phyloP scores from a whole-genome alignment of 2,329 filamentous ascomycete genomes.

The Colletotrichum shisoi region DNA sequence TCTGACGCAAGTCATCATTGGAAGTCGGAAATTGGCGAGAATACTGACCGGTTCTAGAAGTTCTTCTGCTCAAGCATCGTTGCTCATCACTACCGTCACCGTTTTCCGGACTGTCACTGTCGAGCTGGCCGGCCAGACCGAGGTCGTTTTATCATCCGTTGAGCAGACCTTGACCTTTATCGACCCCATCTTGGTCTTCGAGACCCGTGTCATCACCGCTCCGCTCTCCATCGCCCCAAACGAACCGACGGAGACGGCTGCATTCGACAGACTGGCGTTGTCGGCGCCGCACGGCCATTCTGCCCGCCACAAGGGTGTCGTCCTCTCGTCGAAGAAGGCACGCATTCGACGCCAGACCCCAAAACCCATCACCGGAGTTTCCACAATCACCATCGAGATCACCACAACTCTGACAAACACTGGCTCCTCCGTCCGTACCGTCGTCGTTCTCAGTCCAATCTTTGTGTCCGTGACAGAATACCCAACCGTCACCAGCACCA shows the following conservation, averaged over 20 bases:
- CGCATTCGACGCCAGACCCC: conserved; percentile 7
- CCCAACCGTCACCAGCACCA: conserved; percentile 35
- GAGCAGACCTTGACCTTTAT: conserved; percentile 43
- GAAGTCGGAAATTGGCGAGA: neutral
- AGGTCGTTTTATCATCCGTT: conserved; percentile 39
- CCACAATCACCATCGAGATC: conserved; percentile 25
- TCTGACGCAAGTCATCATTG: conserved; percentile 2
- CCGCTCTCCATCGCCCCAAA: conserved; percentile 36
- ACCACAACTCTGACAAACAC: conserved; percentile 32
- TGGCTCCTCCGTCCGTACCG: conserved; percentile 24
- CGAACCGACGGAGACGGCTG: neutral
- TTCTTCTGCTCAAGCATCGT: neutral
- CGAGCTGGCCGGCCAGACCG: conserved; percentile 38
- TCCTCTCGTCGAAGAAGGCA: neutral
- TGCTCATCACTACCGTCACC: conserved; percentile 26
- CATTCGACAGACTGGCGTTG: neutral
- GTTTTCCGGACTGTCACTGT: conserved; percentile 40
- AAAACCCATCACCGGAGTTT: neutral
- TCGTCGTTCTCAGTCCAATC: conserved; percentile 28
- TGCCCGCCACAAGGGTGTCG: neutral
- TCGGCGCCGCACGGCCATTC: neutral
- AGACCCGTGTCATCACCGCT: conserved; percentile 42
- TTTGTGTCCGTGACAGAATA: conserved; percentile 38
- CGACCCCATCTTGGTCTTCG: conserved; percentile 41
- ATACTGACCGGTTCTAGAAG: neutral